These are phyloP conservation scores for Rhododendron henanense DNA, from an alignment of 148 eudicot genomes.

Conservation along the genomic window DNA sequence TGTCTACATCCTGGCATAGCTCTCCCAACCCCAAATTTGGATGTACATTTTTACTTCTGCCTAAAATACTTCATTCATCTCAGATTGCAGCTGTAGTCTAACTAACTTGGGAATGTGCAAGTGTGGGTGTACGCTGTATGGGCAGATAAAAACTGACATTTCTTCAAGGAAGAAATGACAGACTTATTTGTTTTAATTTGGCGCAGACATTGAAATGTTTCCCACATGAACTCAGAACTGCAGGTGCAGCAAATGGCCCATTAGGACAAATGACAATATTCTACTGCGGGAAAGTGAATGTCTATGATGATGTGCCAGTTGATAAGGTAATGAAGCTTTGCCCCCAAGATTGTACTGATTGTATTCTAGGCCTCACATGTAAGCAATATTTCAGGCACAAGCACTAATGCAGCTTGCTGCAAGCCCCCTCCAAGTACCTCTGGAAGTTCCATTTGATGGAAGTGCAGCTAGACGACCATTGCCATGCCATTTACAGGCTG, in stretches of 20 bases:
- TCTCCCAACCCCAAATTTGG: not conserved
- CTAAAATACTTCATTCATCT: slow-evolving; percentile 1
- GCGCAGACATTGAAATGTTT: slow-evolving; percentile 10
- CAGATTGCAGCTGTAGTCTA: not conserved
- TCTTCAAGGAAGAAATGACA: slow-evolving; percentile 1
- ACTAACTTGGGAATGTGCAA: not conserved
- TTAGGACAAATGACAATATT: slow-evolving; percentile 80
- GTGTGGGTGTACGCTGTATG: not conserved
- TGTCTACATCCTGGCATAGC: not conserved
- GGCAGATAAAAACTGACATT: not conserved
- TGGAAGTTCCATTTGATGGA: slow-evolving; percentile 42
- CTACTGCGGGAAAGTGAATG: slow-evolving; percentile 86
- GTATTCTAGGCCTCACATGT: slow-evolving; percentile 22
- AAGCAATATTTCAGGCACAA: slow-evolving; percentile 55
- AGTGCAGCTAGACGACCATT: slow-evolving; percentile 30
- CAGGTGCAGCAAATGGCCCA: slow-evolving; percentile 34
- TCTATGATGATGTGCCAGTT: slow-evolving; percentile 74
- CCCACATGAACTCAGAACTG: slow-evolving; percentile 45
- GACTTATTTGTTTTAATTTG: not conserved
- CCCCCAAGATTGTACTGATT: not conserved
- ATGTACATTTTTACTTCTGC: not conserved
- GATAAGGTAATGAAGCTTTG: slow-evolving; percentile 56
- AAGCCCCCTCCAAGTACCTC: slow-evolving; percentile 51
- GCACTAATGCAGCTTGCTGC: slow-evolving; percentile 79
- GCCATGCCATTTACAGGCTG: slow-evolving; percentile 38